Evolutionary conservation across 768 basidiomycete genomes (phyloP).

Genomic region (Sistotremastrum niveocremeum): DNA sequence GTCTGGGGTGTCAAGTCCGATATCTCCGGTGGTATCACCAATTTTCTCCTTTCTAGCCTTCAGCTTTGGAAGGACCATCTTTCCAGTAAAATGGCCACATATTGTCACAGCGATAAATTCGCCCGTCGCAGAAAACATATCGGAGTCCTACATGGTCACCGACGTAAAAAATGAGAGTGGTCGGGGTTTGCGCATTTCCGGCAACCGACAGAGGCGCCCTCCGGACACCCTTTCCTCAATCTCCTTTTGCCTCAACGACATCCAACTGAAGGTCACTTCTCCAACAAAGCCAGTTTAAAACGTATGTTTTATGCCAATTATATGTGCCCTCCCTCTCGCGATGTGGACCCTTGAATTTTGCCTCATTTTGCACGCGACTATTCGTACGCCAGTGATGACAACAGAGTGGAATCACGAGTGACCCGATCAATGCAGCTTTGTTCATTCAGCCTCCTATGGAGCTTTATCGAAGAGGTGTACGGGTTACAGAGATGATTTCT

Average conservation of each 20-base stretch:
- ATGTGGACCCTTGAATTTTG: not conserved
- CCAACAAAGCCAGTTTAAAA: not conserved
- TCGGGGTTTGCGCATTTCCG: too few species aligned
- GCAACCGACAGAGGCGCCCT: constrained; percentile 9
- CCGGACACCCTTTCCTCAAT: constrained; percentile 6
- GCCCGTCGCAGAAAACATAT: too few species aligned
- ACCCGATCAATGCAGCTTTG: constrained; percentile 31
- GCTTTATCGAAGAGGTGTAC: constrained; percentile 53
- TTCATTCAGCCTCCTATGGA: constrained; percentile 52
- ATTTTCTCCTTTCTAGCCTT: too few species aligned
- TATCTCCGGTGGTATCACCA: too few species aligned
- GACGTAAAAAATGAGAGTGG: too few species aligned
- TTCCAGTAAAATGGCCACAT: too few species aligned
- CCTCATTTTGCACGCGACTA: not conserved
- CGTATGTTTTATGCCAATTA: not conserved
- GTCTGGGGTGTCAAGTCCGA: too few species aligned
- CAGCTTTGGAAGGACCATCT: too few species aligned
- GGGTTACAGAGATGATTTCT: too few species aligned
- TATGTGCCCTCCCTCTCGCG: not conserved
- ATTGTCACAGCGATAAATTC: too few species aligned
- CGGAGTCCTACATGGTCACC: too few species aligned
- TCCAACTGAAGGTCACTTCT: not conserved
- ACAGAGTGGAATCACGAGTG: constrained; percentile 83
- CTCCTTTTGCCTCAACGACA: not conserved
- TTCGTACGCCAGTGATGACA: not conserved